Conservation (phyloP, 768 basidiomycete genomes). For the Cytidiella melzeri region DNA sequence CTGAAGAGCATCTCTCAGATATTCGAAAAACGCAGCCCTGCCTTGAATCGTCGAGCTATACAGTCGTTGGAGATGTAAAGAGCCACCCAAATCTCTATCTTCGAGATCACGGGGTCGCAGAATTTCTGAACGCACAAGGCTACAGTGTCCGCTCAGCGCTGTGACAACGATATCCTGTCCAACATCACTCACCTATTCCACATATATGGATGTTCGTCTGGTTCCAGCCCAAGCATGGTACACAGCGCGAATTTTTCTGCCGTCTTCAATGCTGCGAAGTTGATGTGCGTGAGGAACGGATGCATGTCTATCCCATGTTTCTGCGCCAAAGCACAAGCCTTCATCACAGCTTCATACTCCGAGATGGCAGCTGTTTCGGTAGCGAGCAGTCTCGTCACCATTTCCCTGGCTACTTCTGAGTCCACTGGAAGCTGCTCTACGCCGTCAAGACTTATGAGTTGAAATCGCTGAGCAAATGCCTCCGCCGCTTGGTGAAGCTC, state of each 20-base stretch:
- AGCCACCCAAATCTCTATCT: constrained; percentile 42
- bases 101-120: constrained; percentile 44
- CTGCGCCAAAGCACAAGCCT: constrained; percentile 40
- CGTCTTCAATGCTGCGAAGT: constrained; percentile 49
- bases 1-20: constrained; percentile 47
- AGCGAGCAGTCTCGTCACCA: constrained; percentile 42
- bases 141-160: too few relatives aligned
- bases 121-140: constrained; percentile 55
- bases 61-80: constrained; percentile 52
- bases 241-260: constrained; percentile 50
- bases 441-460: constrained; percentile 20
- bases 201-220: constrained; percentile 38
- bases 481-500: constrained; percentile 41
- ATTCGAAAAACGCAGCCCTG: constrained; percentile 54
- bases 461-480: constrained; percentile 40
- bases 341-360: constrained; percentile 54
- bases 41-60: constrained; percentile 53
- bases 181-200: constrained; percentile 51
- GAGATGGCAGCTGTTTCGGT: constrained; percentile 49
- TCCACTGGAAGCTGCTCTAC: constrained; percentile 12
- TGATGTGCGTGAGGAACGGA: constrained; percentile 43
- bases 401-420: constrained; percentile 33
- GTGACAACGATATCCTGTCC: neutral
- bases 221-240: constrained; percentile 33
- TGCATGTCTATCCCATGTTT: constrained; percentile 39